phyloP scores from a whole-genome alignment of 352 stramenopile species.

The Phytopythium vexans region DNA sequence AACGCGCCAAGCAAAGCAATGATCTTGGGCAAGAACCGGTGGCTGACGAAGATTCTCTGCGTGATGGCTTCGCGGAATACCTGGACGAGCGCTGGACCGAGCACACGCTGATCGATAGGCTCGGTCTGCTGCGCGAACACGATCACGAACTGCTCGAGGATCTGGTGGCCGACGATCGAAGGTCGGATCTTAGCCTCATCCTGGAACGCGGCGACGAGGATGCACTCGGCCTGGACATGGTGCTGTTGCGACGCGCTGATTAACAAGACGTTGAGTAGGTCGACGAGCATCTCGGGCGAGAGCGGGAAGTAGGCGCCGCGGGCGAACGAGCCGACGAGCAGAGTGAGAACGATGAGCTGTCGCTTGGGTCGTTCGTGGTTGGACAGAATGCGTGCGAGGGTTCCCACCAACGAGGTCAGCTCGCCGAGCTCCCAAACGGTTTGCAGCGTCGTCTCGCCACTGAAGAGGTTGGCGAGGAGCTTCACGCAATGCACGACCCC shows the following conservation, averaged over 20 bases:
- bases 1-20: conserved; percentile 31
- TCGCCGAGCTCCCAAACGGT: conserved; percentile 11
- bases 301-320: conserved; percentile 40
- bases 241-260: conserved; percentile 46
- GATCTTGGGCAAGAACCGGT: conserved; percentile 58
- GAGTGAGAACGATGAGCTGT: conserved; percentile 38
- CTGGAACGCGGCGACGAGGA: conserved; percentile 55
- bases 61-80: conserved; percentile 51
- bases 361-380: conserved; percentile 41
- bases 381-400: conserved; percentile 24
- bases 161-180: conserved; percentile 53
- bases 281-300: conserved; percentile 44
- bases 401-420: conserved; percentile 19
- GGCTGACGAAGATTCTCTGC: conserved; percentile 38
- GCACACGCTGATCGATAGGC: conserved; percentile 10
- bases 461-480: conserved; percentile 46
- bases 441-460: conserved; percentile 17
- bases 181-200: conserved; percentile 31
- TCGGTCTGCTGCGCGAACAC: conserved; percentile 49
- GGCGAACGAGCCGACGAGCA: conserved; percentile 36
- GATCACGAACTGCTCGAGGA: conserved; percentile 66
- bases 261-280: conserved; percentile 63
- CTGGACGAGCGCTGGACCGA: conserved; percentile 43
- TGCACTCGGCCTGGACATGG: conserved; percentile 27
- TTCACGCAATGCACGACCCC: conserved; percentile 32